Evolutionary conservation across 768 basidiomycete species (phyloP), one percentile per base, ranked within the genome.

Genomic region (Suillus clintonianus): DNA sequence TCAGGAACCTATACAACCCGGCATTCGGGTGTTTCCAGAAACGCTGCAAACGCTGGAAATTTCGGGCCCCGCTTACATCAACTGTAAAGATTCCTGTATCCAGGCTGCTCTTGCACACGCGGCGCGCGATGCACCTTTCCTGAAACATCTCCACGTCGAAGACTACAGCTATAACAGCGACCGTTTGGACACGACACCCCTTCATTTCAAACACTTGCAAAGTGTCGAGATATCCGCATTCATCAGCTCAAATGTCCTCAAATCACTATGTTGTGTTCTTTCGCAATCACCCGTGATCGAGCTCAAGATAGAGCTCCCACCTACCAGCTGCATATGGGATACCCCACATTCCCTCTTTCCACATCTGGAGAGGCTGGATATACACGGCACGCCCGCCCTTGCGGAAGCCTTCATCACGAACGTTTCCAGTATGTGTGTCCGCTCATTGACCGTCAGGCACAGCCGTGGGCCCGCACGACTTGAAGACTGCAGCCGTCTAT

Each of bases 71-170:
- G 68, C 62, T 39, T 66, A 68, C 43, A 32, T 61, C 6, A 65
- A 60, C 13, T 42, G 47, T 8, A 57, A 64, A 8, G 68, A 67
- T 47, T 60, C 62, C 8, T 63, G 68, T 19, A 63, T 67, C 15
- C 69, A 68, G 36, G 51, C 62, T 11, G 63, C 66, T n/a, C 45
- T 69, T 43, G 56, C 41, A 19, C 68, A 70, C 37, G 69, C 34
- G 17, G 69, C 69, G 19, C 48, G 27, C 6, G 66, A 69, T 17
- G 61, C 63, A 5, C 69, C 69, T 11, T 41, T 55, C 15, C 53
- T 69, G 24, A 60, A 65, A 43, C 43, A 68, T 36, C 59, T 70
- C 1, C 51, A 53, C 27, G 56, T 57, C 39, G 56, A 57, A 17
- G 56, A 57, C 41, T 57, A 57, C 27, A 41, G 56, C 39, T 57